These are phyloP conservation scores for Xerocomus spinulosus DNA, from an alignment of 768 basidiomycete species.

Conservation along the genomic window DNA sequence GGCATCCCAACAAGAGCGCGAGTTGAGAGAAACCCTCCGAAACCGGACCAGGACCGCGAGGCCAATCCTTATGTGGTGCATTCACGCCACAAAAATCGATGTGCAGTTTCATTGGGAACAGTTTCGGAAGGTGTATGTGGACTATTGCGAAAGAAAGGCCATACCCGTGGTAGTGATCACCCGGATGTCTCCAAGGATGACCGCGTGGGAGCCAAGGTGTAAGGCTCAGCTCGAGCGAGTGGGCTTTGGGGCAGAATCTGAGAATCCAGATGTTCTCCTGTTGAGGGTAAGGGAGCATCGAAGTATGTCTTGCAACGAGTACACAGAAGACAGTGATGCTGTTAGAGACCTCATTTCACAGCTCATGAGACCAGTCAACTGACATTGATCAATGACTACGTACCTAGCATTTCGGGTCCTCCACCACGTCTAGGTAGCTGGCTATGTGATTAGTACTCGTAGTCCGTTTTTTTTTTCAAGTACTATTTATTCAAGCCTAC, in stretches of 20 bases:
- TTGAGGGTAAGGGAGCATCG: constrained; percentile 12
- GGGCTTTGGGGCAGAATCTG: constrained; percentile 1
- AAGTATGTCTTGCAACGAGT: constrained; percentile 4
- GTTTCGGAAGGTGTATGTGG: constrained; percentile 23
- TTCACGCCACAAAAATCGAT: constrained; percentile 19
- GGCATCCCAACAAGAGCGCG: constrained; percentile 12
- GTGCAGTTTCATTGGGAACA: constrained; percentile 13
- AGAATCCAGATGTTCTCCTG: constrained; percentile 1
- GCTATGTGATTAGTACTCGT: neutral
- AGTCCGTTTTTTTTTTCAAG: neutral
- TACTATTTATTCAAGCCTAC: neutral
- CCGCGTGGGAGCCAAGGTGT: constrained; percentile 13
- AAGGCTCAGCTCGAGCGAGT: constrained; percentile 9
- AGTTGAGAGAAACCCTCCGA: constrained; percentile 15
- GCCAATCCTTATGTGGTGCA: constrained; percentile 25
- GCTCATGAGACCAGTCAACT: neutral
- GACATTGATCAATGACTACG: neutral
- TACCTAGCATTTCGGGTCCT: neutral
- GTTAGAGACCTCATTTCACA: constrained; percentile 12
- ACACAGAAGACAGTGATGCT: constrained; percentile 13
- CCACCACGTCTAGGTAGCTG: constrained; percentile 1
- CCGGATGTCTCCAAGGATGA: constrained; percentile 1
- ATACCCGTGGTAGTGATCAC: constrained; percentile 20
- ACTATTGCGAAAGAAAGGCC: constrained; percentile 19
- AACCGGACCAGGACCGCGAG: constrained; percentile 1